A percentile compares a stretch with the other conserved stretches of the same genome.
Conservation (phyloP, 2,329 filamentous ascomycete genomes). For the Fusarium burgessii region DNA sequence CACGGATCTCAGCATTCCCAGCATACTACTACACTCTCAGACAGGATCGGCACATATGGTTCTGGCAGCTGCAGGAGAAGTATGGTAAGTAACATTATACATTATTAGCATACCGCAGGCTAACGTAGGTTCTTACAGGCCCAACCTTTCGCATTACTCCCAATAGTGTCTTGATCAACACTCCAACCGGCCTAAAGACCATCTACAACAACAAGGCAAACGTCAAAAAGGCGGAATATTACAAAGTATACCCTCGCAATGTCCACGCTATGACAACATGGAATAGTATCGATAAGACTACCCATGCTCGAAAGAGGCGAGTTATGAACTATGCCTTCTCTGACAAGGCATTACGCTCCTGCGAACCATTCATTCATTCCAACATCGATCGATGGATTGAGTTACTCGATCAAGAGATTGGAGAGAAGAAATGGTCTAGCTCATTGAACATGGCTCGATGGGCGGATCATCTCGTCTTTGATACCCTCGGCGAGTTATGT, state of each 20-base stretch:
- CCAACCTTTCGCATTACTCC: constrained; percentile 35
- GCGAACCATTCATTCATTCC: constrained; percentile 21
- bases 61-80: constrained; percentile 29
- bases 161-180: constrained; percentile 38
- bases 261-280: constrained; percentile 33
- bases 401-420: constrained; percentile 23
- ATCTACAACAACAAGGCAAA: constrained; percentile 42
- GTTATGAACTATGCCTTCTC: constrained; percentile 38
- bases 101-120: not conserved
- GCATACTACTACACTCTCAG: constrained; percentile 36
- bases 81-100: constrained; percentile 24
- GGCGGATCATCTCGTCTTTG: constrained; percentile 37
- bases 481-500: constrained; percentile 39
- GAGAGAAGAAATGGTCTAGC: not conserved
- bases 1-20: constrained; percentile 52
- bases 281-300: constrained; percentile 31
- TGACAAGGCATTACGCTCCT: constrained; percentile 33
- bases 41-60: constrained; percentile 38
- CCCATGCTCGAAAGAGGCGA: constrained; percentile 35
- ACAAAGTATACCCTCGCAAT: constrained; percentile 34
- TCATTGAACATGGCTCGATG: constrained; percentile 38
- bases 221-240: constrained; percentile 38
- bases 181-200: constrained; percentile 23
- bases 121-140: constrained; percentile 9
- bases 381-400: constrained; percentile 35